These are phyloP conservation scores for Blastosporella zonata DNA, from an alignment of 1,284 basidiomycete genomes.

Conservation along the genomic window DNA sequence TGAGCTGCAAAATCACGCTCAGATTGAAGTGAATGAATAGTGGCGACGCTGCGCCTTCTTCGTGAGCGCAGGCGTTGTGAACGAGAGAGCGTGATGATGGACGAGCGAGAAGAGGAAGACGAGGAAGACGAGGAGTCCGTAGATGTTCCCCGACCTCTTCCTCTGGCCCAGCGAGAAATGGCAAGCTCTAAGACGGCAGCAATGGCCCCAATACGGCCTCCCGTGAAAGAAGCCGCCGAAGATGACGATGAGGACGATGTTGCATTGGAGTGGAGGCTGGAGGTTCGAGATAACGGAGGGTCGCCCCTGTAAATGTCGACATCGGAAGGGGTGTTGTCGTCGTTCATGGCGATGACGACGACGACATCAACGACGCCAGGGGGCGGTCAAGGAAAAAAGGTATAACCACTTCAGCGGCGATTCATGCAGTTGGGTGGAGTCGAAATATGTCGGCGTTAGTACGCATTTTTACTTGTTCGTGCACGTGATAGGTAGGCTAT, in stretches of 20 bases:
- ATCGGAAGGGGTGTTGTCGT: constrained; percentile 21
- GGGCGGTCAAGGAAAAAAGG: background rate
- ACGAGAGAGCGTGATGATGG: constrained; percentile 32
- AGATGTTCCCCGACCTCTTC: constrained; percentile 44
- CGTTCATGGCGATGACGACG: constrained; percentile 11
- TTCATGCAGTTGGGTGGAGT: constrained; percentile 2
- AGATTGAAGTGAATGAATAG: constrained; percentile 47
- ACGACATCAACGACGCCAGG: constrained; percentile 8
- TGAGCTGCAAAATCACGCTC: constrained; percentile 54
- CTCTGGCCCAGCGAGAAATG: constrained; percentile 52
- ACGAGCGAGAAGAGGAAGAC: constrained; percentile 41
- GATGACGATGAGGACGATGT: constrained; percentile 44
- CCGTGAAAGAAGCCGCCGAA: constrained; percentile 33
- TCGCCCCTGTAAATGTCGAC: constrained; percentile 63
- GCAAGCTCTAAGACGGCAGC: constrained; percentile 52
- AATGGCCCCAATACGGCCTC: constrained; percentile 43
- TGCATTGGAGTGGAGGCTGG: constrained; percentile 26
- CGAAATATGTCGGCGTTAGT: too few relatives aligned
- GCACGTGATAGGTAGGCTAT: constrained; percentile 10
- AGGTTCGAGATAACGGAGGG: constrained; percentile 29
- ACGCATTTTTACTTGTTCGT: background rate
- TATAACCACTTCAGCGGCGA: too few relatives aligned
- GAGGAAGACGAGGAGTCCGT: constrained; percentile 36
- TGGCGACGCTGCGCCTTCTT: constrained; percentile 44
- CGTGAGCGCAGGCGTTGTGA: constrained; percentile 41